Conservation (phyloP, 495 filamentous ascomycete genomes). For the Hyaloscypha finlandica region DNA sequence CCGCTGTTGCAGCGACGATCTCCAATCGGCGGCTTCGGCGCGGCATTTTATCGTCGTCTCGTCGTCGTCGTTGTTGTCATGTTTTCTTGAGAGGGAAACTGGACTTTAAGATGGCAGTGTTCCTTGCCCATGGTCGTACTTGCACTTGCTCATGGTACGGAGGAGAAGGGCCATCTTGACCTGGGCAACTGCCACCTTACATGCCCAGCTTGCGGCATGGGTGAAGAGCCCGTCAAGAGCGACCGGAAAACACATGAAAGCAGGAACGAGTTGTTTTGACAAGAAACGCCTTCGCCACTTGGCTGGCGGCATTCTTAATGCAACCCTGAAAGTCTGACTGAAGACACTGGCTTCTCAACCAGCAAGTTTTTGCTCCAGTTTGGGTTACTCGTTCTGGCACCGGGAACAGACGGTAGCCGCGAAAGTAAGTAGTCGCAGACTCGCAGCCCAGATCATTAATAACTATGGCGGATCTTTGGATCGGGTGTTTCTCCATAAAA, state of each 20-base stretch:
- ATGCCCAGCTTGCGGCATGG: slow-evolving; percentile 1
- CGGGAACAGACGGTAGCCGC: slow-evolving; percentile 1
- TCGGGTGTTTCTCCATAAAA: slow-evolving; percentile 3
- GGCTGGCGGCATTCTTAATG: slow-evolving; percentile 1
- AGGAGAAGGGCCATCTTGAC: neutral
- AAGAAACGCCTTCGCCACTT: neutral
- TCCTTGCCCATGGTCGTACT: slow-evolving; percentile 16
- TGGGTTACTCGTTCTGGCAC: slow-evolving; percentile 2
- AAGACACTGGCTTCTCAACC: slow-evolving; percentile 2
- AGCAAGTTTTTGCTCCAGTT: slow-evolving; percentile 3
- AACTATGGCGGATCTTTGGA: neutral
- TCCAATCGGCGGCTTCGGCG: slow-evolving; percentile 12
- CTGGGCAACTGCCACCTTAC: slow-evolving; percentile 1
- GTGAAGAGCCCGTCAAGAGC: slow-evolving; percentile 2
- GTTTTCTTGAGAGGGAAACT: slow-evolving; percentile 11
- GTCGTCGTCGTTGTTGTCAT: slow-evolving; percentile 12
- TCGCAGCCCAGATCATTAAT: neutral
- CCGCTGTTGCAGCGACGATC: slow-evolving; percentile 2
- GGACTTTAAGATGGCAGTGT: slow-evolving; percentile 13
- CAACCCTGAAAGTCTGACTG: slow-evolving; percentile 2
- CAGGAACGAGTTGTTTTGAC: slow-evolving; percentile 1
- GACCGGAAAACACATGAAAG: slow-evolving; percentile 2
- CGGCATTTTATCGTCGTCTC: slow-evolving; percentile 12
- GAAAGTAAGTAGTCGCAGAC: neutral
- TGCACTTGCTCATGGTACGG: slow-evolving; percentile 13